Evolutionary conservation across 176 grass and related monocot species (phyloP).

Genomic region (maize (Zea mays)): DNA sequence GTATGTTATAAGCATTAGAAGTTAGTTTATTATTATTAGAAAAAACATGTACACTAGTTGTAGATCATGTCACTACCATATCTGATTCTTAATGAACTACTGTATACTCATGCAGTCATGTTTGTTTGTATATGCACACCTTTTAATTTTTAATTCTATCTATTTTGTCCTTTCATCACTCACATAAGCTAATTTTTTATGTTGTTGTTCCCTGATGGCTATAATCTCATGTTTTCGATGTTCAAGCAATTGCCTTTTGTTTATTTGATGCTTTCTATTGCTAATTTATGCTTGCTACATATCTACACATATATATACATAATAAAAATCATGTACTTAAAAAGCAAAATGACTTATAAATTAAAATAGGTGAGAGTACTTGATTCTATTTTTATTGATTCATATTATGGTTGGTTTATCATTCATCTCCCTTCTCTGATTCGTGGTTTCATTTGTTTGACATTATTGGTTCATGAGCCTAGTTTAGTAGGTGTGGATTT

Average conservation of each 20-base stretch:
- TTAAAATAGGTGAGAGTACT: background rate
- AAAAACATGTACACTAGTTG: background rate
- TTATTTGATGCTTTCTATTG: background rate
- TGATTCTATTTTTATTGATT: background rate
- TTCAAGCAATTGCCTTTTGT: background rate
- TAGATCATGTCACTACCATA: background rate
- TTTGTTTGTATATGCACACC: background rate
- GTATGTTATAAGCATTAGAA: background rate
- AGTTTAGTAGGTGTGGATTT: too few species aligned
- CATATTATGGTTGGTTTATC: background rate
- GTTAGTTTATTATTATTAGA: background rate
- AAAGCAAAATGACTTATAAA: background rate
- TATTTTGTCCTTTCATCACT: background rate
- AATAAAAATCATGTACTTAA: background rate
- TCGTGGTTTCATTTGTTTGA: background rate
- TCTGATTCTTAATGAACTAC: background rate
- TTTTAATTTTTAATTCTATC: background rate
- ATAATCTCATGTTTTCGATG: background rate
- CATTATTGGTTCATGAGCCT: background rate
- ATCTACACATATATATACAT: background rate
- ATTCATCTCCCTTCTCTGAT: background rate
- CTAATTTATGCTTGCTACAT: background rate
- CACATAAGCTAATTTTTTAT: background rate
- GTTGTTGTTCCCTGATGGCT: background rate
- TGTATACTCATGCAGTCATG: background rate